Base-by-base conservation (phyloP, 2,329 filamentous ascomycete genomes). In the Fusarium sacchari region DNA sequence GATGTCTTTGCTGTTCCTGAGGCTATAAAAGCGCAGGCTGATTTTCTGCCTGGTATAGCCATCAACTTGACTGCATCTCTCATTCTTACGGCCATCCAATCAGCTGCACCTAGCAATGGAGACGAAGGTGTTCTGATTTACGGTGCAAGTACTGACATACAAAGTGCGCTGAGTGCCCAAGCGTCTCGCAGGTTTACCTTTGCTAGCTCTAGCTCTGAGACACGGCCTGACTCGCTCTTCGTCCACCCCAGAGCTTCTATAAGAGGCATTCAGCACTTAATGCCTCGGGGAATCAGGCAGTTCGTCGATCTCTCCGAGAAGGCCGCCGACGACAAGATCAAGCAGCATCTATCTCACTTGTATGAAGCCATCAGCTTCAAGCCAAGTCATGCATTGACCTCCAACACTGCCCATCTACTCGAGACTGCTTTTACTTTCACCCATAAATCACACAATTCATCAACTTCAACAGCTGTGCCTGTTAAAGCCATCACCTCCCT, bases 1-100 rank as follows among this genome's bases (percentile, higher is more conserved):
- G 37, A 56, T 1, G 15, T 5, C 11, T 43, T 56, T 10, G 0
- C 3, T 1, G 4, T 44, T 24, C 10, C 36, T 0, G 4, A 56
- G 24, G 15, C 4, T 20, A 8, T n/a, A 5, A 10, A 53, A 10
- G 7, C 3, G 7, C 28, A n/a, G 22, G 4, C 9, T 22, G 32
- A 24, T 8, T 7, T 24, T 1, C 24, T 44, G 24, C 39, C 17
- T 13, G 15, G 7, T 0, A 20, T 43, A 6, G 26, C 59, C 17
- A 1, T 56, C 20, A 61, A 24, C 15, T 6, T 61, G 20, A 56
- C 32, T 1, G 20, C 59, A 15, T 56, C 37, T 13, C 13, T 61
- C 3, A 11, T 61, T 18, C 24, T 61, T 7, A 44, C 30, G 20
- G 20, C 5, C 7, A 37, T 61, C 20, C n/a, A 24, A 6, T 32